Base-by-base conservation (phyloP, 2,329 filamentous ascomycete species). In the Neurospora sp. region DNA sequence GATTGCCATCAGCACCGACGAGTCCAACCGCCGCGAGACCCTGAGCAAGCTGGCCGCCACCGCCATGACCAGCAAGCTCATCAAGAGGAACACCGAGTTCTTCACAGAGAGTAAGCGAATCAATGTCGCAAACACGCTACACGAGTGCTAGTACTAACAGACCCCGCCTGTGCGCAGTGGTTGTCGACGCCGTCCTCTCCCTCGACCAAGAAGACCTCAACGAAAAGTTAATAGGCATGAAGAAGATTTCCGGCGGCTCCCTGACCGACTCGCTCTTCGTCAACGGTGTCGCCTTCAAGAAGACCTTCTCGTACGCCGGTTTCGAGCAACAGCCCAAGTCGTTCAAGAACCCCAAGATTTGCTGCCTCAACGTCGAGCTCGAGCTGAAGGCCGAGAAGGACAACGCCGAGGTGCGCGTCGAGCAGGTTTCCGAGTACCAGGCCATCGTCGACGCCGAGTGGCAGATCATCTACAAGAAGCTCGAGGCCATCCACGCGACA, bases 381-480 rank as follows among this genome's bases (percentile, higher is more conserved):
- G 96, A 99, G 84, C 86, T 99, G 76, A 99, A 99, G 89, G 95
- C 92, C 72, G 96, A 99, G 82, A 99, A 97, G 86, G 96, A 99
- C 84, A 99, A 99, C 78, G 96, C 96, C 71, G 96, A 99, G 84
- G 93, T 99, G 73, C 91, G 96, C 71, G 94, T 99, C 70, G 96
- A 98, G 83, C 94, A 98, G 82, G 96, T 99, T 68, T 97, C 95
- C 23, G 96, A 99, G 83, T 99, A 99, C 84, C 96, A 99, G 83
- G 96, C 96, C 73, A 97, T 99, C 76, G 96, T 99, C 79, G 96
- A 99, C 78, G 96, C 96, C 38, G 96, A 99, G 82, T 99, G 96
- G 96, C 93, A 97, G 82, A 99, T 99, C 79, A 99, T 99, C 81
- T 98, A 91, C 88, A 95, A 97, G 86, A 99, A 99, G 87, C 92